A percentile compares a stretch with the other conserved stretches of the same genome.
Conservation (phyloP, 345 rosid species). For the Rhodamnia argentea region DNA sequence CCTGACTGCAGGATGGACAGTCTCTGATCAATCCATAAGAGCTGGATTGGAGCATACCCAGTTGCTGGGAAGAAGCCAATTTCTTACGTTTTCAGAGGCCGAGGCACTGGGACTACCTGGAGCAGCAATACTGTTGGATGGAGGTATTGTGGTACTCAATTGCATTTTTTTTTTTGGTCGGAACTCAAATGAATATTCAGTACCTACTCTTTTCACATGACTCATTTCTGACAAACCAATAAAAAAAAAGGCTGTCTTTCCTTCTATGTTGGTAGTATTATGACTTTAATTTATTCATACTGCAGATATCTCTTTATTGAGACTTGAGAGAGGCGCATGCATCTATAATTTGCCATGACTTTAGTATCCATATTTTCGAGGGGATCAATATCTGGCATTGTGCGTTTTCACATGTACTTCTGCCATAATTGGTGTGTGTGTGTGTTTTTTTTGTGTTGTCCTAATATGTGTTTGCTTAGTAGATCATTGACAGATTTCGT, state of each 20-base stretch:
- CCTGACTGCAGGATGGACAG: conserved; percentile 47
- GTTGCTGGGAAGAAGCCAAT: conserved; percentile 83
- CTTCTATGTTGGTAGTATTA: background rate
- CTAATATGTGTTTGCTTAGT: background rate
- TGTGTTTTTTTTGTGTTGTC: background rate
- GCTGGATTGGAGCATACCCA: conserved; percentile 62
- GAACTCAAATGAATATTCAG: background rate
- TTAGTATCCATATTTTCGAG: background rate
- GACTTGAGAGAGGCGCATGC: background rate
- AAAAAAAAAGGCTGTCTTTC: background rate
- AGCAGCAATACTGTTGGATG: conserved; percentile 73
- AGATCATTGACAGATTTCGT: background rate
- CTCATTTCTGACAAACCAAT: background rate
- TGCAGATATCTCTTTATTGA: background rate
- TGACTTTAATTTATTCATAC: background rate
- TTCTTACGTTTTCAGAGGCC: conserved; percentile 48
- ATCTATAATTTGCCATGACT: background rate
- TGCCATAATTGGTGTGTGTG: background rate
- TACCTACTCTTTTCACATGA: background rate
- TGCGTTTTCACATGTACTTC: background rate
- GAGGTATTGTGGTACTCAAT: conserved; percentile 27
- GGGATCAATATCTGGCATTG: background rate
- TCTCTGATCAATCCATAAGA: conserved; percentile 58
- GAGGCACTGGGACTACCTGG: conserved; percentile 49
- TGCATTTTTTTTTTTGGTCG: background rate